Conservation (phyloP, 805 yeast genomes). For the Hanseniaspora thailandica region DNA sequence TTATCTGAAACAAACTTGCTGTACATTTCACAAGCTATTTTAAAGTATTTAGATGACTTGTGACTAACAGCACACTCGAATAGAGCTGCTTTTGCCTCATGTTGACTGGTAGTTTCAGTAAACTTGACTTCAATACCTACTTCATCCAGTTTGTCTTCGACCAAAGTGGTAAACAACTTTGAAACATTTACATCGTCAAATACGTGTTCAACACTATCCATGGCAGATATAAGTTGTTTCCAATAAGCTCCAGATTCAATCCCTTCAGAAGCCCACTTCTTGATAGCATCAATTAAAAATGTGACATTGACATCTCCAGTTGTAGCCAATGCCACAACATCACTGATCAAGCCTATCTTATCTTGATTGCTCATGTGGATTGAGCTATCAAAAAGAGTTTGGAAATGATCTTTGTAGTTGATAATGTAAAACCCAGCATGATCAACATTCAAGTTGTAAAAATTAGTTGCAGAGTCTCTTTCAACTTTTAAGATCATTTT, state of each 20-base stretch:
- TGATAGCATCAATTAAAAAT: constrained; percentile 46
- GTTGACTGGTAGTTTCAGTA: constrained; percentile 36
- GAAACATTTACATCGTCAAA: constrained; percentile 49
- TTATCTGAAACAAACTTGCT: constrained; percentile 42
- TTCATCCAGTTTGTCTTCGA: constrained; percentile 39
- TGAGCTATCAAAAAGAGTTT: constrained; percentile 46
- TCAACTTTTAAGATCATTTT: constrained; percentile 36
- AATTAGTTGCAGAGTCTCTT: constrained; percentile 27
- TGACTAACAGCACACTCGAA: constrained; percentile 48
- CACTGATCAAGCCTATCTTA: constrained; percentile 70
- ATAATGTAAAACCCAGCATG: constrained; percentile 69
- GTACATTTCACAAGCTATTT: constrained; percentile 41
- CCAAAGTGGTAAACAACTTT: constrained; percentile 43
- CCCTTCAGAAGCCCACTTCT: constrained; percentile 46
- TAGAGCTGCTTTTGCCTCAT: constrained; percentile 55
- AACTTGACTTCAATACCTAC: constrained; percentile 56
- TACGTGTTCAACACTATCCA: constrained; percentile 40
- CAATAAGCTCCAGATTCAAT: constrained; percentile 48
- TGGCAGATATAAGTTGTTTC: constrained; percentile 44
- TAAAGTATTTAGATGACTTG: constrained; percentile 37
- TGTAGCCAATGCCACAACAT: constrained; percentile 59
- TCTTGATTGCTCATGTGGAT: constrained; percentile 59
- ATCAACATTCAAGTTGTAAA: constrained; percentile 60
- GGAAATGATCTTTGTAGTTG: constrained; percentile 58
- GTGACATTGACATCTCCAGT: constrained; percentile 58